Evolutionary conservation across 352 stramenopile species (phyloP), one percentile per base, ranked within the genome.

Genomic region (Phytophthora nicotianae): DNA sequence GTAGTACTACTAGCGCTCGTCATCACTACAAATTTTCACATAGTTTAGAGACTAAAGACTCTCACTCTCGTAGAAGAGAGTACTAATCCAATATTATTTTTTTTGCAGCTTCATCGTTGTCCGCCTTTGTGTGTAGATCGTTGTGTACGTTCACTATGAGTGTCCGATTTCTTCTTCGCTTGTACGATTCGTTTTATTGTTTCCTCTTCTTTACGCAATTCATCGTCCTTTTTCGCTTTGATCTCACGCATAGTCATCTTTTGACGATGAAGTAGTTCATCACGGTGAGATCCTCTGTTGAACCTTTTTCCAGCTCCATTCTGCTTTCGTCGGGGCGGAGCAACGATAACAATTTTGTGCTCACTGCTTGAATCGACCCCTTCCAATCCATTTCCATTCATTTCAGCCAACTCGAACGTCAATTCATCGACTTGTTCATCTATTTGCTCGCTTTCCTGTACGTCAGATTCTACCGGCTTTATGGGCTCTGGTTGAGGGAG

Each of bases 141-240:
- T 54, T 83, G 74, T 9, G 72, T 85, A 51, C 81, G 77, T 20
- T 65, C 61, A 20, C 69, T 82, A 33, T 77, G 51, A 42, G 69
- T 72, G 47, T 84, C 51, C 9, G 57, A 75, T 23, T 71, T 67
- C 23, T 68, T 58, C 20, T 72, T 75, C 14, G 65, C 67, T 2
- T 74, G 48, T 0, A 49, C 24, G n/a, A 84, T 43, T 1, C 75
- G 68, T 40, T 72, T 49, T 14, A 62, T 50, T 4, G 45, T 58
- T 14, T 70, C 62, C n/a, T 84, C 65, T 42, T 81, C 62, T 26
- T 76, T 75, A 6, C 74, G 68, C 1, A 76, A 3, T 26, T 81
- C 75, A 8, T 83, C 65, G 17, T 80, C 66, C 41, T 87, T 87
- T 50, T 82, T 81, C 11, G 55, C 49, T 50, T 86, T 75, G 2